phyloP scores from a whole-genome alignment of 73 alveolate species.

The Paramecium caudatum region DNA sequence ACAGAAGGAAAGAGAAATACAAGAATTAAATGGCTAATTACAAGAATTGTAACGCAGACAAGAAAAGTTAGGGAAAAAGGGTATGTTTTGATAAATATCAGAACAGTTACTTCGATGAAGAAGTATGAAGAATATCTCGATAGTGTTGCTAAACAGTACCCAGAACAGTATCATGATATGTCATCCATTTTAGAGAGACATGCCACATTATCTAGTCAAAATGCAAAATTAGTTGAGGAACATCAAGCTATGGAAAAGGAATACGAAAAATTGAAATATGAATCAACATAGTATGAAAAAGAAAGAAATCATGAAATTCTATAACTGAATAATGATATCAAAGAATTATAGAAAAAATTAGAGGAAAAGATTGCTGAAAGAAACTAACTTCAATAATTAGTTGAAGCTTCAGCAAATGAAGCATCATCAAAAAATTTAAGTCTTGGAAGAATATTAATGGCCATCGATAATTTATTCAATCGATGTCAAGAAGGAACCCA shows the following conservation, averaged over 20 bases:
- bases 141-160: slow-evolving; percentile 82
- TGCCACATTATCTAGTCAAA: slow-evolving; percentile 81
- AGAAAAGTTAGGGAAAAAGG: slow-evolving; percentile 73
- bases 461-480: slow-evolving; percentile 73
- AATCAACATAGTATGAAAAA: slow-evolving; percentile 77
- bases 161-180: slow-evolving; percentile 89
- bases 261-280: slow-evolving; percentile 81
- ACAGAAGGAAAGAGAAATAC: slow-evolving; percentile 77
- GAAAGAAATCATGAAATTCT: slow-evolving; percentile 83
- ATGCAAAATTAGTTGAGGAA: slow-evolving; percentile 79
- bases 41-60: slow-evolving; percentile 67
- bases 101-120: slow-evolving; percentile 81
- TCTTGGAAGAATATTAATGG: slow-evolving; percentile 77
- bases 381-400: slow-evolving; percentile 61
- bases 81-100: slow-evolving; percentile 27
- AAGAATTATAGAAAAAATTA: slow-evolving; percentile 78
- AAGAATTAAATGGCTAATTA: slow-evolving; percentile 26
- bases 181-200: slow-evolving; percentile 85
- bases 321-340: slow-evolving; percentile 83
- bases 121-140: slow-evolving; percentile 91
- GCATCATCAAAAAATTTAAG: slow-evolving; percentile 69
- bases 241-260: slow-evolving; percentile 80
- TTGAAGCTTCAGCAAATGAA: slow-evolving; percentile 73
- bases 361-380: slow-evolving; percentile 75
- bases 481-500: slow-evolving; percentile 76